A percentile compares a stretch with the other conserved stretches of the same genome.
phyloP scores from a whole-genome alignment of 2,329 filamentous ascomycete genomes.

The Fusarium neocosmosporiellum region DNA sequence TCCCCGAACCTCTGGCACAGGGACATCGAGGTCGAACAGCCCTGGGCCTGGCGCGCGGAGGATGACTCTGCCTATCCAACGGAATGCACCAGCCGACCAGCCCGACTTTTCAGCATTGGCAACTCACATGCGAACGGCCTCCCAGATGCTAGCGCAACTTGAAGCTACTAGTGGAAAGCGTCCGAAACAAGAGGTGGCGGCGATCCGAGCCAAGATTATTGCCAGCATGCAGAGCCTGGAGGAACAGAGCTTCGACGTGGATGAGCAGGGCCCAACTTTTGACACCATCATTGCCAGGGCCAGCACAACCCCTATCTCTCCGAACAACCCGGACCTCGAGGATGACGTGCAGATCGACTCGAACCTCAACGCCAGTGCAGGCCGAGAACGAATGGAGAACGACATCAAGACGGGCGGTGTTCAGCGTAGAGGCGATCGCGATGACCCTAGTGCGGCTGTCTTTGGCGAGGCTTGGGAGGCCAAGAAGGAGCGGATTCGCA shows the following conservation, averaged over 20 bases:
- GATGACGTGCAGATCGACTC: slow-evolving; percentile 64
- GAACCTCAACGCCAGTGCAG: slow-evolving; percentile 74
- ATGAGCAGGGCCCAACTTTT: slow-evolving; percentile 80
- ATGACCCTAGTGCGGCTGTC: slow-evolving; percentile 86
- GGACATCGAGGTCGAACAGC: slow-evolving; percentile 75
- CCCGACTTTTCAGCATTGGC: slow-evolving; percentile 85
- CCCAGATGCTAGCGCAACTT: slow-evolving; percentile 87
- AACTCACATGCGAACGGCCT: slow-evolving; percentile 88
- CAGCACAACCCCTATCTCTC: slow-evolving; percentile 59
- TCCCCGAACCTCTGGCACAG: slow-evolving; percentile 76
- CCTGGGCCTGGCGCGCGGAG: slow-evolving; percentile 67
- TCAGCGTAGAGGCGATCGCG: slow-evolving; percentile 82
- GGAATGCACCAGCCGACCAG: slow-evolving; percentile 71
- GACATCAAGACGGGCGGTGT: slow-evolving; percentile 88
- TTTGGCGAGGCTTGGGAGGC: slow-evolving; percentile 89
- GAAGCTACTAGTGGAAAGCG: slow-evolving; percentile 84
- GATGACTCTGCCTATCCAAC: slow-evolving; percentile 68
- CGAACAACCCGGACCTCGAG: slow-evolving; percentile 63
- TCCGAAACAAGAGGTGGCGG: slow-evolving; percentile 82
- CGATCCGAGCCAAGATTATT: slow-evolving; percentile 87
- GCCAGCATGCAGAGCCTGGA: slow-evolving; percentile 90
- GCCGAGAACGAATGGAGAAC: slow-evolving; percentile 88
- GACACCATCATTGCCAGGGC: slow-evolving; percentile 84
- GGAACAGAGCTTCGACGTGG: slow-evolving; percentile 83
- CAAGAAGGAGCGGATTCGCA: slow-evolving; percentile 85